Evolutionary conservation across 306 rosid species (phyloP).

Genomic region (Elaeagnus macrophylla): DNA sequence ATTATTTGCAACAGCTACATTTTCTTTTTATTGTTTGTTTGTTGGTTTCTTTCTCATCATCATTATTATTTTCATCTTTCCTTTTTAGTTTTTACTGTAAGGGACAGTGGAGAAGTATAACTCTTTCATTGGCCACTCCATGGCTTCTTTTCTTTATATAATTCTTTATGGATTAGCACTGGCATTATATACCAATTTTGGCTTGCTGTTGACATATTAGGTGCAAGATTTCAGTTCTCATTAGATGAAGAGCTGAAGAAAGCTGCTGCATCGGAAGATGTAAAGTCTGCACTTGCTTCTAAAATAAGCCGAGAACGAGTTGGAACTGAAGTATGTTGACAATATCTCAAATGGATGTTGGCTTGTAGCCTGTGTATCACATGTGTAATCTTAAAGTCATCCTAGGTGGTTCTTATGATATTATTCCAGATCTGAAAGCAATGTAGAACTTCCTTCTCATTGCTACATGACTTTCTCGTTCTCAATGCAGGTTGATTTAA

Average conservation of each 20-base stretch:
- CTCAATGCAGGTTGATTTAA: conserved; percentile 57
- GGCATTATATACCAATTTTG: conserved; percentile 6
- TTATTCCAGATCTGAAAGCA: conserved; percentile 2
- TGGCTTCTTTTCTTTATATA: neutral
- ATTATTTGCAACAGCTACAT: too few relatives aligned
- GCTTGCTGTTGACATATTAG: conserved; percentile 32
- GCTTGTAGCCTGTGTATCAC: conserved; percentile 8
- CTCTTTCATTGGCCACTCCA: neutral
- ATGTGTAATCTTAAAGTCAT: conserved; percentile 5
- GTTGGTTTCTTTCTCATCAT: neutral
- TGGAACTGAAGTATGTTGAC: conserved; percentile 62
- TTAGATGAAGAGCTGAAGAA: conserved; percentile 70
- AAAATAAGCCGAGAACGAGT: conserved; percentile 92
- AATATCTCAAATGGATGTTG: conserved; percentile 8
- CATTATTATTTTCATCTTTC: neutral
- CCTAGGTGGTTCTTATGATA: conserved; percentile 9
- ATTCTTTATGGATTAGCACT: neutral
- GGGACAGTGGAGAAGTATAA: neutral
- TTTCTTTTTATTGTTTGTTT: neutral
- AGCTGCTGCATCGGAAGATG: conserved; percentile 82
- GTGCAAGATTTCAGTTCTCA: conserved; percentile 71
- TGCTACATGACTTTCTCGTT: conserved; percentile 4
- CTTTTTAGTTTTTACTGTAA: neutral
- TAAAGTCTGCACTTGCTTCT: conserved; percentile 66
- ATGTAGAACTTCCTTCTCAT: neutral